Evolutionary conservation across 257 asterid genomes (phyloP).

Genomic region (Jaltomata sinuosa): DNA sequence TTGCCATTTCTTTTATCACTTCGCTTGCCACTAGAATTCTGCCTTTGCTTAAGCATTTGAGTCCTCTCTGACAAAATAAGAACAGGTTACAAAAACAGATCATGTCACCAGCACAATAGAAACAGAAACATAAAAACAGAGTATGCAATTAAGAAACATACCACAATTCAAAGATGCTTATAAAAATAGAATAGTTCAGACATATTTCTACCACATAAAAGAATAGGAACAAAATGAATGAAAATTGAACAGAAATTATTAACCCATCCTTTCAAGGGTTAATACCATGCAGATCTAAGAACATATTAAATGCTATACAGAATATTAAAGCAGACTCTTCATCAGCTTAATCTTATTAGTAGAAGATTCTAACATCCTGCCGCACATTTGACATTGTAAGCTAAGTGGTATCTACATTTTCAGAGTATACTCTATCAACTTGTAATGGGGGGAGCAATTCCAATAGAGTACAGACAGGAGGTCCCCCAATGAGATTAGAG

Average conservation of each 20-base stretch:
- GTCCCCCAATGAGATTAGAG: neutral
- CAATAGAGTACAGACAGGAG: neutral
- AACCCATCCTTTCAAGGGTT: neutral
- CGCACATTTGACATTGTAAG: neutral
- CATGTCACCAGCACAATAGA: neutral
- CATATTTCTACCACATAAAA: neutral
- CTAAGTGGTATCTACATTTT: neutral
- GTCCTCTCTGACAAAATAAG: slow-evolving; percentile 42
- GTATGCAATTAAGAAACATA: neutral
- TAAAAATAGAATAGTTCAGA: neutral
- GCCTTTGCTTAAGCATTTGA: slow-evolving; percentile 54
- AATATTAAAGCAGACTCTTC: neutral
- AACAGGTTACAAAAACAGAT: slow-evolving; percentile 1
- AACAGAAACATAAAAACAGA: neutral
- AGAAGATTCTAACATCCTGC: neutral
- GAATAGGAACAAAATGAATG: neutral
- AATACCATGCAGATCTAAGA: neutral
- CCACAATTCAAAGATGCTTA: neutral
- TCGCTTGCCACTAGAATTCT: slow-evolving; percentile 45
- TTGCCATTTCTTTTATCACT: slow-evolving; percentile 77
- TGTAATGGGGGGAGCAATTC: neutral
- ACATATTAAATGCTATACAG: neutral
- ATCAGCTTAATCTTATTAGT: neutral
- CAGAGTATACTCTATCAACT: neutral
- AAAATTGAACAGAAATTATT: neutral